These are phyloP conservation scores for Grosmannia penicillata DNA, from an alignment of 2,329 filamentous ascomycete genomes.

Conservation along the genomic window DNA sequence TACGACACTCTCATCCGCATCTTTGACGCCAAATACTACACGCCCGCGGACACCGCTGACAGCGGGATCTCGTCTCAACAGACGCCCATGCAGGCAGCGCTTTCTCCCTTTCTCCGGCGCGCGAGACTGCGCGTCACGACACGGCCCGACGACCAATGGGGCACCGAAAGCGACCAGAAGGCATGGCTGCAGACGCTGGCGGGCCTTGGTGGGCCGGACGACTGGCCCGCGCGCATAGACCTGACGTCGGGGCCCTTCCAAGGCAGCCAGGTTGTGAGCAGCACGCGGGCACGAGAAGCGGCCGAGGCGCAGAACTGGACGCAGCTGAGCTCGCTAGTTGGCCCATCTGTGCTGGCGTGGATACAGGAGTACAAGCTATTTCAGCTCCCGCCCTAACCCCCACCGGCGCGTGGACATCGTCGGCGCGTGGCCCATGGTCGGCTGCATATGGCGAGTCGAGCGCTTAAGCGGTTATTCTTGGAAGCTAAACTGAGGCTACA, in stretches of 20 bases:
- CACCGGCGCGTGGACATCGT: too few relatives aligned
- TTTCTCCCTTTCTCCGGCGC: conserved; percentile 48
- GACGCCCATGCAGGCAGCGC: conserved; percentile 33
- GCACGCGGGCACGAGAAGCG: conserved; percentile 48
- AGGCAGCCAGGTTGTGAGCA: conserved; percentile 32
- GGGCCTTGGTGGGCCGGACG: conserved; percentile 25
- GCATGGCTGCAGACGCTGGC: conserved; percentile 36
- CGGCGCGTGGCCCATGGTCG: too few relatives aligned
- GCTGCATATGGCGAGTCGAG: too few relatives aligned
- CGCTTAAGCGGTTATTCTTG: too few relatives aligned
- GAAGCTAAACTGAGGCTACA: too few relatives aligned
- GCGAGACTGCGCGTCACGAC: conserved; percentile 50
- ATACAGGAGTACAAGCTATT: conserved; percentile 41
- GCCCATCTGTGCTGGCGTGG: conserved; percentile 39
- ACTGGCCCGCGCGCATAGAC: conserved; percentile 47
- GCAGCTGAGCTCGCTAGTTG: conserved; percentile 37
- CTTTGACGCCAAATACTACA: conserved; percentile 59
- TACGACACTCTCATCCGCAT: conserved; percentile 65
- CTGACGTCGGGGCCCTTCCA: conserved; percentile 35
- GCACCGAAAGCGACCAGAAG: conserved; percentile 36
- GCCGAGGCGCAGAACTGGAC: conserved; percentile 31
- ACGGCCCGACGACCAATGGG: conserved; percentile 47
- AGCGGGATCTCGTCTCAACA: too few relatives aligned
- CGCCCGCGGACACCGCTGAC: background rate
- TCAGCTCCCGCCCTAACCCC: too few relatives aligned